Conservation (phyloP, 441 rosid species). For the Omphalea diandra region DNA sequence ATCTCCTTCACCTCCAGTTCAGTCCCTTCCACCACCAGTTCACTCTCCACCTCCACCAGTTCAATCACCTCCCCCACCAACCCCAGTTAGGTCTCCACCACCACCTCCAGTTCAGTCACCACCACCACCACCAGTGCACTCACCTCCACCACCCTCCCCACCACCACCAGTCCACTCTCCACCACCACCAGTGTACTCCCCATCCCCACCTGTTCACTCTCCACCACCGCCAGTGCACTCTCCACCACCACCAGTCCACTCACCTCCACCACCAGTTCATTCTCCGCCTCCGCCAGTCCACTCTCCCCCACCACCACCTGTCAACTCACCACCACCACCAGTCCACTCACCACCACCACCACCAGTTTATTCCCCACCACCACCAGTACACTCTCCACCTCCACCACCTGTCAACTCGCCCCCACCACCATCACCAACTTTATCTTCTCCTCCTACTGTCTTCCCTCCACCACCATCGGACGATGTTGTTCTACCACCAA, state of each 20-base stretch:
- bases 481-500: slow-evolving; percentile 37
- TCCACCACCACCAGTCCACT: slow-evolving; percentile 1
- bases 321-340: background rate
- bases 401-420: background rate
- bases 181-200: slow-evolving; percentile 10
- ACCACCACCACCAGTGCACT: slow-evolving; percentile 20
- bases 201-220: background rate
- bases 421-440: slow-evolving; percentile 23
- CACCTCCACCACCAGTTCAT: slow-evolving; percentile 14
- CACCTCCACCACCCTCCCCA: slow-evolving; percentile 14
- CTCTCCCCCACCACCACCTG: slow-evolving; percentile 1
- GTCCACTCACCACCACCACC: background rate
- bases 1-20: slow-evolving; percentile 25
- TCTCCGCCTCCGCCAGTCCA: slow-evolving; percentile 1
- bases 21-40: slow-evolving; percentile 30
- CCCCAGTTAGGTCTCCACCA: slow-evolving; percentile 13
- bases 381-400: background rate
- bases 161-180: background rate
- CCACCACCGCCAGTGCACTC: slow-evolving; percentile 2
- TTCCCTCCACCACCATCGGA: slow-evolving; percentile 26
- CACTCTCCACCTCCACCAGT: slow-evolving; percentile 23
- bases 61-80: background rate
- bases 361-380: background rate
- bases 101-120: slow-evolving; percentile 22
- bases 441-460: slow-evolving; percentile 20